Evolutionary conservation across 805 yeast genomes (phyloP).

Genomic region (Candida schatavii): DNA sequence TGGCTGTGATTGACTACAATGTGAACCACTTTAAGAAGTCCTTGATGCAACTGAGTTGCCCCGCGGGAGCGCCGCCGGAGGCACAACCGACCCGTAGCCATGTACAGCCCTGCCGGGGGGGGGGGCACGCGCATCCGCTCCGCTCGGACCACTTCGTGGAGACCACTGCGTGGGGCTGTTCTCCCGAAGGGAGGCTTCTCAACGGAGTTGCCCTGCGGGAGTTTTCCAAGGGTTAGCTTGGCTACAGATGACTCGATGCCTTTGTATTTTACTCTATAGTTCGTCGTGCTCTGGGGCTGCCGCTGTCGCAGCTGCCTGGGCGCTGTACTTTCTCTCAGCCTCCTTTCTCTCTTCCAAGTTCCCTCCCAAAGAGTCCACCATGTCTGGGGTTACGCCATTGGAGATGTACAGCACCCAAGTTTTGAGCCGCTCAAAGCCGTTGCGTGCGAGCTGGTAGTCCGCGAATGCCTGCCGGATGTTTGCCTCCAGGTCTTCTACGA

Average conservation of each 20-base stretch:
- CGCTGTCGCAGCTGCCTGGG: background rate
- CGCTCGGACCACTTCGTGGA: too few species aligned
- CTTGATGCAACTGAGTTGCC: conserved; percentile 69
- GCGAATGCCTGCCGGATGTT: conserved; percentile 65
- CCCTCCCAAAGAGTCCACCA: conserved; percentile 39
- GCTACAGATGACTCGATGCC: too few species aligned
- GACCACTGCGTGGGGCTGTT: too few species aligned
- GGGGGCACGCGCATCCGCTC: too few species aligned
- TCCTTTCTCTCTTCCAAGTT: conserved; percentile 29
- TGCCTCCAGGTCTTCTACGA: conserved; percentile 70
- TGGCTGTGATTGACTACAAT: conserved; percentile 86
- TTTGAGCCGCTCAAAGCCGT: conserved; percentile 67
- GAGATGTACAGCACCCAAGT: conserved; percentile 55
- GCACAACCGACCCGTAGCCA: too few species aligned
- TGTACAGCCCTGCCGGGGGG: too few species aligned
- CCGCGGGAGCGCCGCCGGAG: too few species aligned
- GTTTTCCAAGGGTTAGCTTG: too few species aligned
- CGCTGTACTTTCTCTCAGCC: conserved; percentile 9
- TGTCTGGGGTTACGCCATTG: conserved; percentile 40
- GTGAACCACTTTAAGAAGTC: conserved; percentile 77
- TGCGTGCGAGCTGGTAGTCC: conserved; percentile 66
- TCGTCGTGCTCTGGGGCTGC: background rate
- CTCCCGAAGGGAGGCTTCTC: too few species aligned
- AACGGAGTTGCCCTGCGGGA: too few species aligned
- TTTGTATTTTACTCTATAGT: too few species aligned